Conservation (phyloP, 331 rosid species). For the Pyrus hybrid region DNA sequence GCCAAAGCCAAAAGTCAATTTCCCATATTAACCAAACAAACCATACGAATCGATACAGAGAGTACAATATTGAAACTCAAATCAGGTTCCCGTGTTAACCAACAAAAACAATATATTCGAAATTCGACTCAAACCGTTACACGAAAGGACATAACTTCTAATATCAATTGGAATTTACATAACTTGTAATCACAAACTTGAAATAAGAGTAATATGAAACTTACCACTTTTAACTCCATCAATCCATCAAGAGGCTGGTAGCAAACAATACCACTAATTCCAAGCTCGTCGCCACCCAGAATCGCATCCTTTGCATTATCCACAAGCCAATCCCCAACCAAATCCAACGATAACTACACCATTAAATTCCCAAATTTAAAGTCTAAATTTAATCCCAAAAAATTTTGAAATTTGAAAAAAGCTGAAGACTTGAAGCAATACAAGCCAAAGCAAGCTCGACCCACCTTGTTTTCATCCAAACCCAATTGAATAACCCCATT, state of each 20-base stretch:
- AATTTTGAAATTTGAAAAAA: background rate
- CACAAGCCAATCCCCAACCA: conserved; percentile 60
- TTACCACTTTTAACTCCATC: conserved; percentile 46
- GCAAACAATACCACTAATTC: conserved; percentile 29
- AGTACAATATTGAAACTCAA: background rate
- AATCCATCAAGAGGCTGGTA: conserved; percentile 47
- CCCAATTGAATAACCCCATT: conserved; percentile 70
- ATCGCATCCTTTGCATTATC: conserved; percentile 39
- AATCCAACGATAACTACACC: conserved; percentile 52
- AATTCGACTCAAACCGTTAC: background rate
- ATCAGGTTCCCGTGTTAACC: background rate
- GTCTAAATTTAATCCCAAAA: background rate
- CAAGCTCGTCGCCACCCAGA: conserved; percentile 27
- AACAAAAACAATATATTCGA: background rate
- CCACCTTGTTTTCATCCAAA: conserved; percentile 60
- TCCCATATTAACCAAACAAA: background rate
- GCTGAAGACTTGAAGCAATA: background rate
- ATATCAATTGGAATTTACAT: background rate
- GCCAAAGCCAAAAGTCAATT: background rate
- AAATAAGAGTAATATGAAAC: background rate
- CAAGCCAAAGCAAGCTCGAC: background rate
- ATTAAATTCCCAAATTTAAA: background rate
- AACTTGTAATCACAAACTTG: background rate
- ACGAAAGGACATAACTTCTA: background rate
- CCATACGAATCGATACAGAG: background rate